Percentiles rank a stretch among this genome's conserved stretches.
phyloP scores from a whole-genome alignment of 441 rosid species.

The Heliophila coronopifolia region DNA sequence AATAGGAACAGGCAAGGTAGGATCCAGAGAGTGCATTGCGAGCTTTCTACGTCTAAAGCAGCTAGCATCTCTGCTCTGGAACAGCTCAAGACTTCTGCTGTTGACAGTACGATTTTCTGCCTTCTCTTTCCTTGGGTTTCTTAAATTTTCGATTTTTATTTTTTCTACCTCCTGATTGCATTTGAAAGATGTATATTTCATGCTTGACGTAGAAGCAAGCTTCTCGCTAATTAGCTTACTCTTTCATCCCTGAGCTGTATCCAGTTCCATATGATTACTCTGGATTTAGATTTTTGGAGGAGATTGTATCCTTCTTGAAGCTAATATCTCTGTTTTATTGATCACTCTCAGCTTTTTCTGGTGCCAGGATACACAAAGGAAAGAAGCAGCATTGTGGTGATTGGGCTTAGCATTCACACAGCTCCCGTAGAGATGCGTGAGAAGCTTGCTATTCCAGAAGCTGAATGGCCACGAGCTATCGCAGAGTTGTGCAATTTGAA shows the following conservation, averaged over 20 bases:
- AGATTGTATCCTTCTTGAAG: background rate
- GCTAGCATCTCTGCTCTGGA: slow-evolving; percentile 69
- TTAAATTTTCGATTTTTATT: background rate
- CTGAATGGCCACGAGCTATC: slow-evolving; percentile 95
- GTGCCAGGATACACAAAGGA: slow-evolving; percentile 83
- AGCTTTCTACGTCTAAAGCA: slow-evolving; percentile 39
- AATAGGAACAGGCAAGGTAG: slow-evolving; percentile 13
- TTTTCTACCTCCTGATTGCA: slow-evolving; percentile 2
- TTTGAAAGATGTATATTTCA: background rate
- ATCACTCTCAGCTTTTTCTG: background rate
- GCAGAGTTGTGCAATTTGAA: slow-evolving; percentile 70
- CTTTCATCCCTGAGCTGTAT: background rate
- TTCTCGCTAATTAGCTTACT: background rate
- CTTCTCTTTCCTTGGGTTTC: background rate
- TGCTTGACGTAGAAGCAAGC: background rate
- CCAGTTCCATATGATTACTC: background rate
- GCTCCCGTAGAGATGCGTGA: slow-evolving; percentile 95
- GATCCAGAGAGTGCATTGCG: slow-evolving; percentile 43
- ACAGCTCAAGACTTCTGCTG: slow-evolving; percentile 78
- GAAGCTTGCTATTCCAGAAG: slow-evolving; percentile 96
- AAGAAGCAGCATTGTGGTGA: slow-evolving; percentile 81
- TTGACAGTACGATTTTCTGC: slow-evolving; percentile 46
- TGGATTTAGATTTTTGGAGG: background rate
- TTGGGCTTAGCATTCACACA: slow-evolving; percentile 85
- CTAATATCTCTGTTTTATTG: background rate